Base-by-base conservation (phyloP, 2,329 filamentous ascomycete species). In the Coniochaeta ligniaria region DNA sequence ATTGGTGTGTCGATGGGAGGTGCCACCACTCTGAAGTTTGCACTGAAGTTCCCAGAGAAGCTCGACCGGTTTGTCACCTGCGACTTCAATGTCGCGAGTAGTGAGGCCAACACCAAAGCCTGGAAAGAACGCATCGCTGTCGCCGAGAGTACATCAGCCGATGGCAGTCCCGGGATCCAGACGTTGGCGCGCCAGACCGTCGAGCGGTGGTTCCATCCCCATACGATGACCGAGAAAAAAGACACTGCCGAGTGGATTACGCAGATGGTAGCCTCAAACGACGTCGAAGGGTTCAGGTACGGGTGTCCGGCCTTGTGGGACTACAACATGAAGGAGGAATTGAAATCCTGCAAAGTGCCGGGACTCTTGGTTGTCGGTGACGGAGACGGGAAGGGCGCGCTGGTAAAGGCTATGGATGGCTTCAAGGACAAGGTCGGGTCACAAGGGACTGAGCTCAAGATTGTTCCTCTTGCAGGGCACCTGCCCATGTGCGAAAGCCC, bases 1-100 rank as follows among this genome's bases (percentile, higher is more conserved):
- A 77, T 95, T 22, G 92, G 92, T 22, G 91, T 96, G 3, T 91
- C 87, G 38, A 85, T 95, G 71, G 92, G 92, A 64, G 92, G 92
- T 59, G 90, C 88, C 2, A 95, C 91, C 1, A 81, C 87, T 1
- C 81, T 95, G 57, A 87, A 89, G 70, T 86, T 89, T 58, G 88
- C 89, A 0, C 82, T 96, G 58, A 79, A 79, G 45, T 81, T 90
- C 67, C 87, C 90, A 0, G 64, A 75, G 1, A 80, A 84, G 50
- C 74, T 92, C 16, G 71, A 67, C 1, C 79, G 78, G 7, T 90
- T 92, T 71, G 78, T 94, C 24, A 82, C 87, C 3, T 93, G 90
- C 72, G 91, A 95, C 73, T 96, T 91, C 69, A 94, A 92, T 72
- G 82, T 84, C 8, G 80, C 84, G 6, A 86, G 88, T 0, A 91